phyloP scores from a whole-genome alignment of 176 grass and related monocot species.

The Cenchrus fungigraminus region DNA sequence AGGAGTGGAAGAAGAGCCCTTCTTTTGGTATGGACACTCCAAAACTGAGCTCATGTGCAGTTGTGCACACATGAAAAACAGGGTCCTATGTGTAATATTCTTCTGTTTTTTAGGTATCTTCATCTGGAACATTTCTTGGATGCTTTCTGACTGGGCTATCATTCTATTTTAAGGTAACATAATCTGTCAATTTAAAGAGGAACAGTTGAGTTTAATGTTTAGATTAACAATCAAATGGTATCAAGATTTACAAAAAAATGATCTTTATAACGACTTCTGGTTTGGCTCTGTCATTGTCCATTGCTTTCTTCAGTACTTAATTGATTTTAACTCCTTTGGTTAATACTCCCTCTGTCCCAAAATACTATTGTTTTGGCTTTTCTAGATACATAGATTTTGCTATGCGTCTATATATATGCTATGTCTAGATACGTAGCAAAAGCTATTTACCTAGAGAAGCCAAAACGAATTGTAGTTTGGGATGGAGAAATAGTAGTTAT shows the following conservation, averaged over 20 bases:
- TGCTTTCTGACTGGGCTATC: conserved; percentile 62
- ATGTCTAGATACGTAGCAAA: no score
- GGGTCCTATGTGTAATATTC: conserved; percentile 4
- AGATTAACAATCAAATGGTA: background rate
- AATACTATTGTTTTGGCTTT: no score
- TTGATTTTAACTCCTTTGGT: background rate
- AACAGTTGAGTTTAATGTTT: conserved; percentile 8
- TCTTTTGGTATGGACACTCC: conserved; percentile 60
- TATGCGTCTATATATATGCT: no score
- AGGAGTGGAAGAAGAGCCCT: conserved; percentile 73
- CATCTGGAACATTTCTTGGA: conserved; percentile 67
- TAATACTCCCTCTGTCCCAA: background rate
- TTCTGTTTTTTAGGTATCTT: conserved; percentile 58
- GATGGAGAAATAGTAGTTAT: background rate
- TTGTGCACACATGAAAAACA: background rate
- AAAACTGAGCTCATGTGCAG: conserved; percentile 24
- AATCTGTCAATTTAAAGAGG: background rate
- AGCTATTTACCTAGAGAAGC: no score
- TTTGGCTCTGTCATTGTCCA: background rate
- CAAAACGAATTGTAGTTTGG: no score
- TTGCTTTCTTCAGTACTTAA: background rate
- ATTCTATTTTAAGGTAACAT: conserved; percentile 47
- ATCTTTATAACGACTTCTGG: conserved; percentile 7
- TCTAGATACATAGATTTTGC: no score
- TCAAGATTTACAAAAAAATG: background rate